Base-by-base conservation (phyloP, 2,329 filamentous ascomycete species). In the Penicillium sp. region DNA sequence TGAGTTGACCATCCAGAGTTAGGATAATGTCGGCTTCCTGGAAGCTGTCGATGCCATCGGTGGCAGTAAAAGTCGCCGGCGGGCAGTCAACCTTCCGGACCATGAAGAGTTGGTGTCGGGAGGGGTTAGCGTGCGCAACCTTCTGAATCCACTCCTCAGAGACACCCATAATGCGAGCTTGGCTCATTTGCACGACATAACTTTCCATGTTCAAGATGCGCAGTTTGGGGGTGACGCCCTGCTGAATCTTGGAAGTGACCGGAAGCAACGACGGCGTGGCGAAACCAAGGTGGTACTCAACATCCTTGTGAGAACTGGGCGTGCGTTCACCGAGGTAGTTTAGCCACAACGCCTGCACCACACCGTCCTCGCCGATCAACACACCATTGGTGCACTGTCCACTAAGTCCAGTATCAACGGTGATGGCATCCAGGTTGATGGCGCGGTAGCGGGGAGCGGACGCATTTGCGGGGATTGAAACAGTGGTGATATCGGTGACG, bases 61-160 rank as follows among this genome's bases (percentile, higher is more conserved):
- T 38, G 13, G 70, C 65, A 7, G 64, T 63, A 70, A 71, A 67
- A 11, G 66, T 68, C 5, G 74, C 67, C 1, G 76, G 81, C 20
- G 82, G 82, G 41, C 84, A 85, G 62, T 87, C 79, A 54, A 95
- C 87, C 76, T 99, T 99, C 64, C 90, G 88, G 27, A 99, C 90
- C 89, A 99, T 96, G 78, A 99, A 99, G 33, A 99, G 83, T 74
- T 99, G 94, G 68, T 99, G 94, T 51, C 91, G 89, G 45, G 94
- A 87, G 35, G 90, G 88, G 71, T 99, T 96, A 56, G 90, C 90
- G 59, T 86, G 79, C 47, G 94, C 87, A 2, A 96, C 92, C 71
- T 90, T 88, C 62, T 89, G 81, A 63, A 99, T 96, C 94, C 92
- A 97, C 56, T 95, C 87, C 64, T 97, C 92, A 0, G 89, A 90